Conservation (phyloP, 2,329 filamentous ascomycete species). For the Westerdykella aurantiaca region DNA sequence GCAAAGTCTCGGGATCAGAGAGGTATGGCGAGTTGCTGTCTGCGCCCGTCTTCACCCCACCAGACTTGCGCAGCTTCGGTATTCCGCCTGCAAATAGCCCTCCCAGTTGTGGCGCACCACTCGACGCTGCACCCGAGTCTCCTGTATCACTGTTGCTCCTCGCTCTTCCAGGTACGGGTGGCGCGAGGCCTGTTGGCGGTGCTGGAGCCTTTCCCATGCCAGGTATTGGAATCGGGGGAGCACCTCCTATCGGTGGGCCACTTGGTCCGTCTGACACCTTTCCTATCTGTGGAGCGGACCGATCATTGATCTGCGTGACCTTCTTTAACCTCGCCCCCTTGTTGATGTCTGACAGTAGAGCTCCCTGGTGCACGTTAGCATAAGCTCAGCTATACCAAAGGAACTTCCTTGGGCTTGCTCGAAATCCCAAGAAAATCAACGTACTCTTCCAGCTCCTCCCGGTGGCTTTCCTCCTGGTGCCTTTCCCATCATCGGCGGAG, state of each 20-base stretch:
- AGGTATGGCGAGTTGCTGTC: slow-evolving; percentile 66
- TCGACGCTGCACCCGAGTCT: slow-evolving; percentile 17
- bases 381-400: slow-evolving; percentile 2
- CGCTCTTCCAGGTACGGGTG: slow-evolving; percentile 61
- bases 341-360: slow-evolving; percentile 78
- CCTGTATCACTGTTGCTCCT: slow-evolving; percentile 79
- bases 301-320: slow-evolving; percentile 76
- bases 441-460: slow-evolving; percentile 33
- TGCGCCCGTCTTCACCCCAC: slow-evolving; percentile 58
- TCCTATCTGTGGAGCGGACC: slow-evolving; percentile 70
- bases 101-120: slow-evolving; percentile 64
- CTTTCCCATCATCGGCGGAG: slow-evolving; percentile 33
- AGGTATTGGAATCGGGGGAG: slow-evolving; percentile 65
- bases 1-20: slow-evolving; percentile 67
- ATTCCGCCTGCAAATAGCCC: slow-evolving; percentile 92
- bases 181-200: slow-evolving; percentile 61
- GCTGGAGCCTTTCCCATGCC: slow-evolving; percentile 45
- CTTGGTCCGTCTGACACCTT: slow-evolving; percentile 52
- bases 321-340: slow-evolving; percentile 80
- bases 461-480: slow-evolving; percentile 27
- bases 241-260: slow-evolving; percentile 62
- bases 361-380: slow-evolving; percentile 55
- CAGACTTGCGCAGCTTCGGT: slow-evolving; percentile 85
- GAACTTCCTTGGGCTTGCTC: not conserved
- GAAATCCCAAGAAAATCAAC: slow-evolving; percentile 4